Percentiles rank a stretch among this genome's conserved stretches.
These are phyloP conservation scores for Apiospora sp. DNA, from an alignment of 2,329 filamentous ascomycete genomes.

Conservation along the genomic window DNA sequence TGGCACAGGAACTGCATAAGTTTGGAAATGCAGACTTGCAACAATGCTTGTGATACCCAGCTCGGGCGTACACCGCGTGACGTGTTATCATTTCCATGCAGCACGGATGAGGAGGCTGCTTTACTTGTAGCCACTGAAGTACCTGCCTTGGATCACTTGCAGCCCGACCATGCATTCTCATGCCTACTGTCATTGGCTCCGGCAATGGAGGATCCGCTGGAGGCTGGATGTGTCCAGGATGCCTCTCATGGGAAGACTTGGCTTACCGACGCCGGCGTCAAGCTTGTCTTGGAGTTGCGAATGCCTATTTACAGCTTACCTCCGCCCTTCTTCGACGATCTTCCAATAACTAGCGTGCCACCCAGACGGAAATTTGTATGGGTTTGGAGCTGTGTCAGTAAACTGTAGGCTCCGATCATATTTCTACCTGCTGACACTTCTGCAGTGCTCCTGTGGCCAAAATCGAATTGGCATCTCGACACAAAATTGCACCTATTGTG, in stretches of 20 bases:
- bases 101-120: not conserved
- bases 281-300: not conserved
- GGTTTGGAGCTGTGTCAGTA: not conserved
- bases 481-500: not conserved
- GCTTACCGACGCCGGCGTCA: not conserved
- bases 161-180: not conserved
- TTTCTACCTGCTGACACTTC: not conserved
- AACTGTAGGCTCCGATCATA: not conserved
- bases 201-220: not conserved
- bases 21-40: no score
- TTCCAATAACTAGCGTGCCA: not conserved
- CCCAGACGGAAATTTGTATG: not conserved
- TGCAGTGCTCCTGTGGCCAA: not conserved
- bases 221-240: not conserved
- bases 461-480: not conserved
- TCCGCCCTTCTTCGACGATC: not conserved
- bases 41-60: no score
- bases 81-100: not conserved
- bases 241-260: not conserved
- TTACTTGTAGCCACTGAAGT: not conserved
- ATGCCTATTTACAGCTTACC: not conserved
- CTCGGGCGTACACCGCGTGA: no score
- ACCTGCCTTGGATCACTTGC: not conserved
- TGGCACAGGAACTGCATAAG: no score
- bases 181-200: not conserved